Percentiles rank a stretch among this genome's conserved stretches.
Conservation (phyloP, 192 early-diverging fungal species). For the Umbelopsis ramanniana region DNA sequence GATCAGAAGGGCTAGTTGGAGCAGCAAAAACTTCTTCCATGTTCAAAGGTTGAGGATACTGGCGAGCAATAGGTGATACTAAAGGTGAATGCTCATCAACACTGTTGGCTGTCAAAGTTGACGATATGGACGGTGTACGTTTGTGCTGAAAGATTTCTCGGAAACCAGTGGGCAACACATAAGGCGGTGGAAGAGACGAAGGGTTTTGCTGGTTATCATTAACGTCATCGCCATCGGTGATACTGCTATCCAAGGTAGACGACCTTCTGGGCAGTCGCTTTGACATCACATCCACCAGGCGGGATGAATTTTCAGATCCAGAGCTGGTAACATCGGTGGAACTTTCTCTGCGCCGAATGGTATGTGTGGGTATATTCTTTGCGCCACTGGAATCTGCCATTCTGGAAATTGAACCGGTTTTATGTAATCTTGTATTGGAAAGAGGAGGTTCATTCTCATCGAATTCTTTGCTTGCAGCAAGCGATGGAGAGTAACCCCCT, state of each 20-base stretch:
- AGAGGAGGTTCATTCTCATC: conserved; percentile 1
- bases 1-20: background rate
- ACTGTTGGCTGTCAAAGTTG: conserved; percentile 28
- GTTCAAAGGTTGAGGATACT: background rate
- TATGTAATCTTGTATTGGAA: background rate
- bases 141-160: conserved; percentile 13
- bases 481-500: background rate
- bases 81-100: conserved; percentile 12
- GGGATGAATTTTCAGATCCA: conserved; percentile 9
- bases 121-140: conserved; percentile 34
- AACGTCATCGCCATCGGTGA: background rate
- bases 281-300: background rate
- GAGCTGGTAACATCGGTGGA: background rate
- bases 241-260: background rate
- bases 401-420: conserved; percentile 12
- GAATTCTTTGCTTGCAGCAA: background rate
- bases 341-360: conserved; percentile 14
- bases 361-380: background rate
- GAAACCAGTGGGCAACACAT: conserved; percentile 7
- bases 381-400: conserved; percentile 5
- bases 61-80: background rate
- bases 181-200: conserved; percentile 16
- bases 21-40: background rate
- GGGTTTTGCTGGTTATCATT: background rate
- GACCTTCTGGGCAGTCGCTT: conserved; percentile 4